These are phyloP conservation scores for Reticulascus tulasneorum DNA, from an alignment of 2,329 filamentous ascomycete species.

Conservation along the genomic window DNA sequence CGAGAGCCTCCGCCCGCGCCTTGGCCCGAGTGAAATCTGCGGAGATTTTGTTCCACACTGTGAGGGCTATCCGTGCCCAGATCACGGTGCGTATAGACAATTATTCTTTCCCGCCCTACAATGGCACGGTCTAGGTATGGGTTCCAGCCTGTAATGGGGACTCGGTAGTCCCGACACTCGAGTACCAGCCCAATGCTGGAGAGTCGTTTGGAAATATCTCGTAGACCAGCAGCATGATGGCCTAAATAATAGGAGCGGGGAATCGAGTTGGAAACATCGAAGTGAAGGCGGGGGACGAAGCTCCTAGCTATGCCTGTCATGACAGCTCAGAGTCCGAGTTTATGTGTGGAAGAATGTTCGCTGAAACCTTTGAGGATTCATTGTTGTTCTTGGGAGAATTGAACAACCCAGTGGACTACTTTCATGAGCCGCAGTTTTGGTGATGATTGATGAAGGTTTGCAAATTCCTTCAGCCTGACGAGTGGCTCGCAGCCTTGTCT, in stretches of 20 bases:
- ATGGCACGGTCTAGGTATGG: slow-evolving; percentile 80
- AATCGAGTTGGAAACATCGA: slow-evolving; percentile 69
- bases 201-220: slow-evolving; percentile 77
- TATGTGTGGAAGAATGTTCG: no score
- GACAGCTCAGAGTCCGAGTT: no score
- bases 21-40: slow-evolving; percentile 25
- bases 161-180: slow-evolving; percentile 90
- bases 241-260: slow-evolving; percentile 91
- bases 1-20: slow-evolving; percentile 4
- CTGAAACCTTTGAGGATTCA: no score
- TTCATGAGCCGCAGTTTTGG: neutral
- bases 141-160: slow-evolving; percentile 86
- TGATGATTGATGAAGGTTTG: neutral
- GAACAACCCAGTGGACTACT: neutral
- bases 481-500: slow-evolving; percentile 5
- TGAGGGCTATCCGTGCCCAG: slow-evolving; percentile 46
- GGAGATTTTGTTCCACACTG: slow-evolving; percentile 20
- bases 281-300: slow-evolving; percentile 72
- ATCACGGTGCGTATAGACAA: slow-evolving; percentile 91
- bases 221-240: slow-evolving; percentile 79
- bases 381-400: neutral
- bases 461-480: slow-evolving; percentile 11
- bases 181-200: slow-evolving; percentile 81
- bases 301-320: no score
- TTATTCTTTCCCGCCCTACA: slow-evolving; percentile 66